A percentile compares a stretch with the other conserved stretches of the same genome.
These are phyloP conservation scores for Penicillium sp. DNA, from an alignment of 2,329 filamentous ascomycete species.

Conservation along the genomic window DNA sequence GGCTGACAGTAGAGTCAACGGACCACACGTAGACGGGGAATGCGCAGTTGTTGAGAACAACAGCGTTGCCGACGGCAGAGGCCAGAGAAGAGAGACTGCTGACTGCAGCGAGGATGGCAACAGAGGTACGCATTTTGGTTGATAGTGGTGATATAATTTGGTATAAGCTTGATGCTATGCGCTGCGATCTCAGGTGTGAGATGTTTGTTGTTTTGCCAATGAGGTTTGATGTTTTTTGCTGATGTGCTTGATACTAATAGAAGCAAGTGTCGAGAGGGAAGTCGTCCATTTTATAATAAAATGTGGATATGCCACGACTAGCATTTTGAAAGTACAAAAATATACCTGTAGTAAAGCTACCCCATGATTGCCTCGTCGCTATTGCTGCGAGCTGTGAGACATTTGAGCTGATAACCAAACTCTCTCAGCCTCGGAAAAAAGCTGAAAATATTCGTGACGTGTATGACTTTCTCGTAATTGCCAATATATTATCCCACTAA, in stretches of 20 bases:
- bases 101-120: constrained; percentile 26
- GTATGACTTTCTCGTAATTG: background rate
- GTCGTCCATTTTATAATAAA: background rate
- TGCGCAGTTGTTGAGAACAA: constrained; percentile 37
- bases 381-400: background rate
- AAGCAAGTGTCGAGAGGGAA: background rate
- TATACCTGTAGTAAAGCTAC: background rate
- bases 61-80: constrained; percentile 33
- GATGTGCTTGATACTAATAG: background rate
- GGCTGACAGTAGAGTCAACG: constrained; percentile 31
- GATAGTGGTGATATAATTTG: background rate
- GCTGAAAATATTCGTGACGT: background rate
- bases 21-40: constrained; percentile 37
- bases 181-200: background rate
- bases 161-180: background rate
- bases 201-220: background rate
- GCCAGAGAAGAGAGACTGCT: constrained; percentile 30
- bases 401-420: background rate
- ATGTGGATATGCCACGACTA: background rate
- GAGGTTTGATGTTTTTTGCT: background rate
- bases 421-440: background rate
- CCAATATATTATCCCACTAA: background rate
- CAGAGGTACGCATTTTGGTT: constrained; percentile 32
- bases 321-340: background rate
- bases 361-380: background rate